Evolutionary conservation across 805 yeast genomes (phyloP).

Genomic region (Isabelozyma rhagii): DNA sequence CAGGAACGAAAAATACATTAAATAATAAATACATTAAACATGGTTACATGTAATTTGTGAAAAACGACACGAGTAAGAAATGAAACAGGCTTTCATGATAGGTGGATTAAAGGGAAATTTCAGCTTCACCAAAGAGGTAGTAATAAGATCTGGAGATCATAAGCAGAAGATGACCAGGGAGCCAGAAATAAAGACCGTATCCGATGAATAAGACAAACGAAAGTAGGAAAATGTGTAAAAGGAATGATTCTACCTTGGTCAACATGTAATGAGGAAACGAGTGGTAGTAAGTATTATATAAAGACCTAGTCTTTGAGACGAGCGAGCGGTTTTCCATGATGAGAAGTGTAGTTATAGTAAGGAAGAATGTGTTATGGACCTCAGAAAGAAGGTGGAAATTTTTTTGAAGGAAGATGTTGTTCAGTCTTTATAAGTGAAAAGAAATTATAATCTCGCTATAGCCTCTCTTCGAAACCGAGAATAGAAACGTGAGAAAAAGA

Average conservation of each 20-base stretch:
- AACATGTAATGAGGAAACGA: conserved; percentile 49
- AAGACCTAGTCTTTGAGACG: neutral
- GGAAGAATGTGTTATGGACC: neutral
- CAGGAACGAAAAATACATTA: too few relatives aligned
- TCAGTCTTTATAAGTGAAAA: too few relatives aligned
- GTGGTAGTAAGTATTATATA: conserved; percentile 34
- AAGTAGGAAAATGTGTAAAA: conserved; percentile 19
- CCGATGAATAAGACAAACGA: conserved; percentile 21
- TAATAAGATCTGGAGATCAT: conserved; percentile 29
- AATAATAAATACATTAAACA: neutral
- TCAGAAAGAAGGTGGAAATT: neutral
- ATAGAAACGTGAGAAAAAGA: neutral
- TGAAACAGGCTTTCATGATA: too few relatives aligned
- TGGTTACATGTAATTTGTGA: neutral
- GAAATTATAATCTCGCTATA: neutral
- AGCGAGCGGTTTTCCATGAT: neutral
- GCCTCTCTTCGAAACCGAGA: neutral
- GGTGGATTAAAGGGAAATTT: neutral
- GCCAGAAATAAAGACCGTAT: conserved; percentile 23
- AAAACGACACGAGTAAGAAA: too few relatives aligned
- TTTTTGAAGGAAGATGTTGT: too few relatives aligned
- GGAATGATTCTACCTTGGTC: conserved; percentile 40
- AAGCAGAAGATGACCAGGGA: conserved; percentile 25
- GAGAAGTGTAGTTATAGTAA: neutral
- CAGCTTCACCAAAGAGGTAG: conserved; percentile 28